Conservation (phyloP, 2,329 filamentous ascomycete species). For the Tolypocladium guangdongense region DNA sequence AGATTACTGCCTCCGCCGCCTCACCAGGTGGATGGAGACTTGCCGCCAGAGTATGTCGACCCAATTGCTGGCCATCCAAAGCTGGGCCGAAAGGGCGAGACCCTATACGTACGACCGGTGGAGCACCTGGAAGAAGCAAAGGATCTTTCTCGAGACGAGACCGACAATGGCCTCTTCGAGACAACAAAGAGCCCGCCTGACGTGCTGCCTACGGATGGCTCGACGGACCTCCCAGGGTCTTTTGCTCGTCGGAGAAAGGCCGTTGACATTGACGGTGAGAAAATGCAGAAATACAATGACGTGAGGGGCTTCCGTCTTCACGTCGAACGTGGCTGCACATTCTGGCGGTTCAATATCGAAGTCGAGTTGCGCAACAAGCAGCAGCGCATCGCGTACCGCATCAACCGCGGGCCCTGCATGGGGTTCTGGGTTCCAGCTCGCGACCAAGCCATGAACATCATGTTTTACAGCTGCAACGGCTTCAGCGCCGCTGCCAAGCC, state of each 20-base stretch:
- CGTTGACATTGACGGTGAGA: constrained; percentile 62
- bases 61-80: constrained; percentile 83
- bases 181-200: constrained; percentile 45
- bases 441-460: constrained; percentile 88
- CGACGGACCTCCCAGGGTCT: constrained; percentile 38
- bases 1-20: constrained; percentile 73
- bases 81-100: constrained; percentile 72
- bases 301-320: constrained; percentile 75
- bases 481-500: constrained; percentile 75
- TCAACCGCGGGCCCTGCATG: constrained; percentile 80
- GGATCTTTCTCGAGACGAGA: constrained; percentile 71
- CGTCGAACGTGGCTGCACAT: constrained; percentile 76
- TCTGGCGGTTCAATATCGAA: constrained; percentile 95
- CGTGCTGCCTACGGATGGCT: constrained; percentile 26
- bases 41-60: constrained; percentile 77
- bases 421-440: constrained; percentile 90
- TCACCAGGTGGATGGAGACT: constrained; percentile 49
- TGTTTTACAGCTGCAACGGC: constrained; percentile 97
- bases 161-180: constrained; percentile 76
- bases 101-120: constrained; percentile 81
- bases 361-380: constrained; percentile 71
- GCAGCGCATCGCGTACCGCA: constrained; percentile 85
- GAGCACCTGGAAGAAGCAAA: constrained; percentile 69
- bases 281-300: constrained; percentile 69
- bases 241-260: constrained; percentile 43